Base-by-base conservation (phyloP, 1,139 yeast genomes). In the Blastobotrys arbuscula region DNA sequence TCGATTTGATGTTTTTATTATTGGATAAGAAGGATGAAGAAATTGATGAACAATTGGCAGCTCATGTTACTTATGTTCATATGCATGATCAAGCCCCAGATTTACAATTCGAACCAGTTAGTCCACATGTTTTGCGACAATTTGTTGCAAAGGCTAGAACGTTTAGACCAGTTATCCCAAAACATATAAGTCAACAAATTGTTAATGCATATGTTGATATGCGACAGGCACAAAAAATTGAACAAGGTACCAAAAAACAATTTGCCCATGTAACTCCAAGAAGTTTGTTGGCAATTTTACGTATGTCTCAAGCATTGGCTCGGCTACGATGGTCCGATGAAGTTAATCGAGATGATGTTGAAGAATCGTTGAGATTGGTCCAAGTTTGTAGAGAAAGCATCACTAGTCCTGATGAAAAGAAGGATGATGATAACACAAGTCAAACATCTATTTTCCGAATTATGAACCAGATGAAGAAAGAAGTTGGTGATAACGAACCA, bases 221-320 rank as follows among this genome's bases (percentile, higher is more conserved):
- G 82, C 80, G 99, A 65, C 96, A 92, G 69, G 95, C 87, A 61
- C 84, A 95, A 24, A 85, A 85, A 61, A 71, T 79, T 51, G 83
- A 84, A 61, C 94, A 85, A 64, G 84, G 83, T 50, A 81, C 92
- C 26, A 81, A 78, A 52, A 79, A 79, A 60, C 87, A 89, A 53
- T 85, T 92, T 64, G 81, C 92, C 43, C 97, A 90, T 67, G 84
- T 95, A 23, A 89, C 98, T 0, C 97, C 97, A 50, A 83, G 99
- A 74, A 89, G 97, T 1, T 75, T 94, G 55, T 74, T 94, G 54
- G 98, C 95, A 58, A 83, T 94, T 48, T 72, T 94, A 59, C 83
- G 99, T 71, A 75, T 94, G 76, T 79, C 98, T 1, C 97, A 92
- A 69, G 98, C 97, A 0, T 75, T 86, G 54, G 97, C 98, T 0